Evolutionary conservation across 768 basidiomycete genomes (phyloP).

Genomic region (Russula sp.): DNA sequence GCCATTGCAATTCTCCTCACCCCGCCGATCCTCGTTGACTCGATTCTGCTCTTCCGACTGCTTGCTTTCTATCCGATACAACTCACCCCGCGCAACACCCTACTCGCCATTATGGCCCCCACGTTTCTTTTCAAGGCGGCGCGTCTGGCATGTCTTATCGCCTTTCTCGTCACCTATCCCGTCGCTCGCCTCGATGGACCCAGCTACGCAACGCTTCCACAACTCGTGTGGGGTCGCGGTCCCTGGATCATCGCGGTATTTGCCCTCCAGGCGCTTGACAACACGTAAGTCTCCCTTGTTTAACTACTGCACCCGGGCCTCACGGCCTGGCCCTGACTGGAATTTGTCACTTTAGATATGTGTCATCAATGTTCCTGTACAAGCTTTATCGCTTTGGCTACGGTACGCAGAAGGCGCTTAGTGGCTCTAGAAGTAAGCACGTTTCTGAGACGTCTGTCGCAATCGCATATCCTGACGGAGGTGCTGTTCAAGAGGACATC

Average conservation of each 20-base stretch:
- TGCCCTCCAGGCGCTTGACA: constrained; percentile 27
- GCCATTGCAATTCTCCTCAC: constrained; percentile 19
- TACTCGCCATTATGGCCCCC: constrained; percentile 17
- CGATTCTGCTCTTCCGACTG: constrained; percentile 27
- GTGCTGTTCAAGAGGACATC: constrained; percentile 17
- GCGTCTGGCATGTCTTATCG: constrained; percentile 23
- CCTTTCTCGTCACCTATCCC: constrained; percentile 24
- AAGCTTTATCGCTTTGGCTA: constrained; percentile 26
- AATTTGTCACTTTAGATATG: constrained; percentile 16
- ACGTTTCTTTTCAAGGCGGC: constrained; percentile 19
- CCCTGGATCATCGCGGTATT: constrained; percentile 22
- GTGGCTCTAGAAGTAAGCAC: constrained; percentile 17
- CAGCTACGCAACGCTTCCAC: constrained; percentile 6
- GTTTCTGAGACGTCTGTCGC: not conserved
- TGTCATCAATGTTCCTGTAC: constrained; percentile 27
- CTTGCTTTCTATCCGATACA: constrained; percentile 29
- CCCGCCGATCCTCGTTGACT: constrained; percentile 27
- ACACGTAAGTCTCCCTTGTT: constrained; percentile 17
- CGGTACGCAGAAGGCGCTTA: constrained; percentile 14
- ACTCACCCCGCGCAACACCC: constrained; percentile 22
- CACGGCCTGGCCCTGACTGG: not conserved
- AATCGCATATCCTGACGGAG: not conserved
- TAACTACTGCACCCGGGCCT: not conserved
- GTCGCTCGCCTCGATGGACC: constrained; percentile 17
- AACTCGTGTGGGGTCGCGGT: constrained; percentile 28